Base-by-base conservation (phyloP, 1,284 basidiomycete species). In the Coniferiporia weirii region DNA sequence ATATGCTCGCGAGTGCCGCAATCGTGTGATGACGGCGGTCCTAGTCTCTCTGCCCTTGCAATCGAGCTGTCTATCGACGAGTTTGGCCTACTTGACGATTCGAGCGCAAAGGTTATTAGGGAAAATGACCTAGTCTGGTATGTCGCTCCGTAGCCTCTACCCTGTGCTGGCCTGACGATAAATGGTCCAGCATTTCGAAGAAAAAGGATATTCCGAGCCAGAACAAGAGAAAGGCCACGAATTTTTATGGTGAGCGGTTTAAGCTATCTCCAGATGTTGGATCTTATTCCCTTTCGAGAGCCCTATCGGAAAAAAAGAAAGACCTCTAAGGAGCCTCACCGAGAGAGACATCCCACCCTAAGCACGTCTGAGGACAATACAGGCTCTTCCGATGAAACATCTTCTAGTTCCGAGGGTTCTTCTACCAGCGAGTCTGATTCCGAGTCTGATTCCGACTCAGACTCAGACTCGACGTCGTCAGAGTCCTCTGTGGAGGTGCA, bases 391-490 rank as follows among this genome's bases (percentile, higher is more conserved):
- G 32, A 36, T 19, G 56, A 52, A 52, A 63, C 61, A 1, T 63
- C 66, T 15, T 57, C 61, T n/a, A 53, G 35, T 36, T 56, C 57
- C 2, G 49, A 52, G 5, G 36, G 5, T 19, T 62, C 61, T 20
- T 40, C 38, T 12, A 3, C 38, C 12, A 40, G 3, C 38, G 9
- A 3, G 8, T 64, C 61, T 35, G 56, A 61, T 8, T 53, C 74
- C 4, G 68, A 68, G 4, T 66, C 68, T 3, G 64, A 65, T 13
- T 67, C 69, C 8, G 62, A 63, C 52, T 58, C 58, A 7, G 63
- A 62, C 38, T 69, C 69, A 1, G 61, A 64, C 34, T 65, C 64
- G 9, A 57, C 62, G 15, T 59, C 49, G n/a, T 22, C 53, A 7
- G 43, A 44, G 43, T 43, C 55, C 20, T 49, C 59, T 45, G 22